These are phyloP conservation scores for Eryngium alpinum DNA, from an alignment of 140 eudicot genomes.

Conservation along the genomic window DNA sequence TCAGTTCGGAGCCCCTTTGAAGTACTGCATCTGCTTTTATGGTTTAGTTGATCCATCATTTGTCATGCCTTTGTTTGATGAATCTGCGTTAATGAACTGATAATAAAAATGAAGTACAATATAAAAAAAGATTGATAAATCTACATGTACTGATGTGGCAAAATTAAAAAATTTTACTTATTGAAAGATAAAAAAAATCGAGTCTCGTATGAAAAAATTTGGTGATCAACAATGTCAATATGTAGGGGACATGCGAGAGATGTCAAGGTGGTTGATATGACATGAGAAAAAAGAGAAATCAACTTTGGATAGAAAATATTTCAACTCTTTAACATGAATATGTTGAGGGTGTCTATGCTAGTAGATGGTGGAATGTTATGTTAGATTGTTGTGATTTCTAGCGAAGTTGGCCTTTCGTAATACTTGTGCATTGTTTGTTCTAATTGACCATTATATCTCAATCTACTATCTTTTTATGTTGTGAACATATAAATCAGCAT, in stretches of 20 bases:
- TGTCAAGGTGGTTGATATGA: not conserved
- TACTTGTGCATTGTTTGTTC: not conserved
- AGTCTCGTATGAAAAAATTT: not conserved
- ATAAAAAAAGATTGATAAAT: not conserved
- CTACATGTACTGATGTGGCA: not conserved
- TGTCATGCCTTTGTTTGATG: not conserved
- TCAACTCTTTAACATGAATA: not conserved
- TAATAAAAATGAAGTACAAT: not conserved
- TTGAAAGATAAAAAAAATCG: not conserved
- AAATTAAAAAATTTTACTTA: not conserved
- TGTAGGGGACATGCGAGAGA: not conserved
- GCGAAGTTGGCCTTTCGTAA: not conserved
- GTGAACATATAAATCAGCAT: not conserved
- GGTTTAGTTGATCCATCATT: not conserved
- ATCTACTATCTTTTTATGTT: not conserved
- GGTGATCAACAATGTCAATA: not conserved
- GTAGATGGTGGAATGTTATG: not conserved
- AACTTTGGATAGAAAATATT: not conserved
- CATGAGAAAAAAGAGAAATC: not conserved
- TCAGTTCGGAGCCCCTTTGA: not conserved
- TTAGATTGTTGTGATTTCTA: not conserved
- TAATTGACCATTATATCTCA: not conserved
- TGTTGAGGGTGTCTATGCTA: not conserved
- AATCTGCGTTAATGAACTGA: not conserved
- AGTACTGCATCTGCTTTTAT: not conserved